phyloP scores from a whole-genome alignment of 1,284 basidiomycete species.

The Paramarasmius palmivorus region DNA sequence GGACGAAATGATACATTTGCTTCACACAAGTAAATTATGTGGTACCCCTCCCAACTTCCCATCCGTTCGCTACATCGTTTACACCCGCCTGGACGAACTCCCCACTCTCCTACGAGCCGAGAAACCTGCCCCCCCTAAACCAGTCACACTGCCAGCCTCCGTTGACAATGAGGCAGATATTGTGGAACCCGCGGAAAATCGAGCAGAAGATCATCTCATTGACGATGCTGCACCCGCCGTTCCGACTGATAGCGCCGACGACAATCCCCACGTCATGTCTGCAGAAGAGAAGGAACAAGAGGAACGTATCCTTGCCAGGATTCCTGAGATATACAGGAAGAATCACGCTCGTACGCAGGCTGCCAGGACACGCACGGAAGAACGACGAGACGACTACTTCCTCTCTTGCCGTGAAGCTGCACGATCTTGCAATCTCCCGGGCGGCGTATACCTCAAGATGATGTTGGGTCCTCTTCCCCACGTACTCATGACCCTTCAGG shows the following conservation, averaged over 20 bases:
- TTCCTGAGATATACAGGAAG: slow-evolving; percentile 28
- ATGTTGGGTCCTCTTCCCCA: slow-evolving; percentile 54
- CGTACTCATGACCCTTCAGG: slow-evolving; percentile 45
- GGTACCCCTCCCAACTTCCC: slow-evolving; percentile 10
- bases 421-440: slow-evolving; percentile 30
- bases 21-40: slow-evolving; percentile 20
- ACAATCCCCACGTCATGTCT: neutral
- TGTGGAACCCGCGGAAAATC: neutral
- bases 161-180: slow-evolving; percentile 1
- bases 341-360: slow-evolving; percentile 23
- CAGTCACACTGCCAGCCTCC: neutral
- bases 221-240: neutral
- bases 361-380: slow-evolving; percentile 26
- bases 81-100: slow-evolving; percentile 28
- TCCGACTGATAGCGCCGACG: neutral
- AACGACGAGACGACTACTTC: slow-evolving; percentile 30
- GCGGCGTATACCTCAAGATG: slow-evolving; percentile 40
- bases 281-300: neutral
- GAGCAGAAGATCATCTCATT: neutral
- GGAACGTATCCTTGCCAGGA: slow-evolving; percentile 18
- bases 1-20: slow-evolving; percentile 43
- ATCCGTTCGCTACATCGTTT: slow-evolving; percentile 33
- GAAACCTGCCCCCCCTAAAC: neutral
- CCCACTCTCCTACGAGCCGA: slow-evolving; percentile 10
- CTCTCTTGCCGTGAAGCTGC: slow-evolving; percentile 32